Base-by-base conservation (phyloP, 169 alveolate genomes). In the Plasmodium ovale region DNA sequence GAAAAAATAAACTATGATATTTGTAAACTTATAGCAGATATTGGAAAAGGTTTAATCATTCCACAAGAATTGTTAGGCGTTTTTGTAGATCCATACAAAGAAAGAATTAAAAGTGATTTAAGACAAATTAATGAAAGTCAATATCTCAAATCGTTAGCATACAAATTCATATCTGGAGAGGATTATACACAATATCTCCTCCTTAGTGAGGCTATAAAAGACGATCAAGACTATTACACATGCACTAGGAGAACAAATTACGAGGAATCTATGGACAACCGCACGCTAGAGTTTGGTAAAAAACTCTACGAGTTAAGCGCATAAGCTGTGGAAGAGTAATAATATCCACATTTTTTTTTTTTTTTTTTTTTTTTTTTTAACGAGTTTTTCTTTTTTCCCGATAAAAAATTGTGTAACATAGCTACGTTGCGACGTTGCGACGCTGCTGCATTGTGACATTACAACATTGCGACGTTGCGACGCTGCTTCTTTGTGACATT, bases 1-100 rank as follows among this genome's bases (percentile, higher is more conserved):
- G 93, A 92, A 31, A 72, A 88, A 44, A 95, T 97, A 7, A 94
- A 94, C 53, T 95, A 88, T 84, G 99, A 97, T 84, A 65, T 97
- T 39, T 64, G 92, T 12, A 73, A 59, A 31, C 31, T 72, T n/a
- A 47, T 85, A 56, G 59, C 89, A 0, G 70, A 87, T 74, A 88
- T 91, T 25, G 91, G 88, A 19, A 73, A 72, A 53, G 89, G 89
- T 4, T 44, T 64, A 29, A 88, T 67, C 2, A 39, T 56, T 7
- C 87, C 88, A 12, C 79, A 65, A 33, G 89, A 87, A 70, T 39
- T 87, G 19, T 62, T 87, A 31, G 87, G 87, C 3, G 92, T 60
- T 51, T 72, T 72, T 87, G 88, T 87, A 10, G 92, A 72, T 27
- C 87, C 87, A 3, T 71, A 87, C 31, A 87, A 87, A 56, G 87